These are phyloP conservation scores for Yamadazyma spencermartinsiae DNA, from an alignment of 1,139 yeast genomes.

Conservation along the genomic window DNA sequence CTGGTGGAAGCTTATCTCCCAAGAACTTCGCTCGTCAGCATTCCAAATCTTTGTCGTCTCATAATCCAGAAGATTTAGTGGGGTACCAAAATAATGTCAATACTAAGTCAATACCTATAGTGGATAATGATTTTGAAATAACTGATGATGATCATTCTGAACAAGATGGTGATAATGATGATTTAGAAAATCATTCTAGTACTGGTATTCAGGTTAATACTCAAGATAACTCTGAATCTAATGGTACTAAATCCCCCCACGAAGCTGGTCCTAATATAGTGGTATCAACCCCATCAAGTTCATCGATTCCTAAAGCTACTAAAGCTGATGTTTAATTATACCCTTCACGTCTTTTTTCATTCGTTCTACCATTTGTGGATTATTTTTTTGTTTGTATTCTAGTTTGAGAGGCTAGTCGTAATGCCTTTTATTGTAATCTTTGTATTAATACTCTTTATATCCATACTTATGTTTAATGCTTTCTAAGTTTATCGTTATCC, in stretches of 20 bases:
- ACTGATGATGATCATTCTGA: conserved; percentile 28
- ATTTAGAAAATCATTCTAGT: neutral
- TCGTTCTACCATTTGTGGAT: neutral
- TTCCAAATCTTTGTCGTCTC: conserved; percentile 59
- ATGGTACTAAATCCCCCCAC: conserved; percentile 25
- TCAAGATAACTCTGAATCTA: conserved; percentile 30
- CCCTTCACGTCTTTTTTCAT: neutral
- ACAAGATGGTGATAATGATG: conserved; percentile 1
- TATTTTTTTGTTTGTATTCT: conserved; percentile 1
- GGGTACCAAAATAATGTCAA: conserved; percentile 29
- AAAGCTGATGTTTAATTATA: neutral
- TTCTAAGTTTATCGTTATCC: too few species aligned
- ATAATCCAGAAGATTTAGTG: conserved; percentile 51
- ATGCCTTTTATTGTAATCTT: neutral
- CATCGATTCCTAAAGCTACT: conserved; percentile 15
- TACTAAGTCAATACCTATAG: conserved; percentile 21
- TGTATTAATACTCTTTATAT: conserved; percentile 1
- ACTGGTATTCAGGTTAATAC: conserved; percentile 22
- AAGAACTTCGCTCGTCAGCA: conserved; percentile 43
- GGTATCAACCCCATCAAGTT: conserved; percentile 26
- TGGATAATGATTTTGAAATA: conserved; percentile 32
- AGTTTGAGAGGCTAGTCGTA: neutral
- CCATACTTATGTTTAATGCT: too few species aligned
- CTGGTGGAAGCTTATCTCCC: neutral
- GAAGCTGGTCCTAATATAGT: conserved; percentile 28